These are phyloP conservation scores for Onygena corvina DNA, from an alignment of 2,329 filamentous ascomycete species.

Conservation along the genomic window DNA sequence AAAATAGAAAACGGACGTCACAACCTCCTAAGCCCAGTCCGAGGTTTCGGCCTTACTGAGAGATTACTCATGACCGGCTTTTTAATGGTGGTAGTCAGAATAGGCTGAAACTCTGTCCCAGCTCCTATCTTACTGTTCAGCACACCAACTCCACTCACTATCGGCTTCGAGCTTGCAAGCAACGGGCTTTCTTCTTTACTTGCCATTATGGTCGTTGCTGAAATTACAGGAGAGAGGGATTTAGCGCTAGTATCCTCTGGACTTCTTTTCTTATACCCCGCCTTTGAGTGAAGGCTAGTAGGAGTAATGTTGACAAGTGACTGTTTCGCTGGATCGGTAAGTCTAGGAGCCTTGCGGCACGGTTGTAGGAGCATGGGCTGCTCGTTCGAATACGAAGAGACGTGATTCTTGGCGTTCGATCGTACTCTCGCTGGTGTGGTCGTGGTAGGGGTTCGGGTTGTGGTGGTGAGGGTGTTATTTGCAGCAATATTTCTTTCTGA, in stretches of 20 bases:
- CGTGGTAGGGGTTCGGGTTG: not conserved
- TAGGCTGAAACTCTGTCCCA: not conserved
- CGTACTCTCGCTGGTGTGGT: not conserved
- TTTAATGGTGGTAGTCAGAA: not conserved
- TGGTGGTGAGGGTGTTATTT: conserved; percentile 18
- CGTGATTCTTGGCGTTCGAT: conserved; percentile 8
- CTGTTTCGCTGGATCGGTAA: conserved; percentile 4
- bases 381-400: not conserved
- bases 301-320: not conserved
- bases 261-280: not conserved
- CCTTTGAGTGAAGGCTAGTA: not conserved
- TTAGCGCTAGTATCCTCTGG: not conserved
- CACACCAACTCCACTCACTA: not conserved
- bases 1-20: not conserved
- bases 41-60: conserved; percentile 6
- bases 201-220: not conserved
- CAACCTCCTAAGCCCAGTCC: conserved; percentile 10
- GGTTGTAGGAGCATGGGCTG: not conserved
- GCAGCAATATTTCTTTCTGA: conserved; percentile 34
- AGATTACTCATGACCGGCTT: not conserved
- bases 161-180: not conserved
- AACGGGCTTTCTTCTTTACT: not conserved
- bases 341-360: conserved; percentile 11
- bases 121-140: not conserved
- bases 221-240: not conserved